Percentiles rank a stretch among this genome's conserved stretches.
Conservation (phyloP, 495 filamentous ascomycete species). For the Lasiosphaeria miniovina region DNA sequence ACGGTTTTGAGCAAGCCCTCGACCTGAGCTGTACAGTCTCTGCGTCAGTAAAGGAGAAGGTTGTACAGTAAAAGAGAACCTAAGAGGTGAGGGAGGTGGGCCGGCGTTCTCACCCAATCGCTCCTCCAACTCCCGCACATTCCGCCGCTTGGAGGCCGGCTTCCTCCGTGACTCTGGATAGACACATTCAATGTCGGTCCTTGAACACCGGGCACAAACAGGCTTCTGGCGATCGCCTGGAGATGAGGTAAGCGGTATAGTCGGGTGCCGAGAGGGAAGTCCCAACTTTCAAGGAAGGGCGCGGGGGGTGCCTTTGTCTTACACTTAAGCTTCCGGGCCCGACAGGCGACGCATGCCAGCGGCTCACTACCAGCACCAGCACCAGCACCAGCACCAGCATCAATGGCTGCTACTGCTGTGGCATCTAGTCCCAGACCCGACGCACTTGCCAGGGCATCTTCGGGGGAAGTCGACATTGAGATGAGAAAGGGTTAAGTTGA, state of each 20-base stretch:
- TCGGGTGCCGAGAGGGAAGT: not conserved
- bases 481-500: not conserved
- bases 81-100: not conserved
- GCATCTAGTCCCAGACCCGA: not conserved
- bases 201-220: slow-evolving; percentile 69
- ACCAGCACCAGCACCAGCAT: not conserved
- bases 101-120: slow-evolving; percentile 57
- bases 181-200: slow-evolving; percentile 66
- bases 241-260: slow-evolving; percentile 12
- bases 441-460: not conserved
- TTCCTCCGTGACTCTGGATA: slow-evolving; percentile 85
- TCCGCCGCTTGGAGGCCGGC: slow-evolving; percentile 82
- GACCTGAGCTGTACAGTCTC: slow-evolving; percentile 40
- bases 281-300: not conserved
- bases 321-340: slow-evolving; percentile 63
- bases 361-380: slow-evolving; percentile 22
- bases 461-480: slow-evolving; percentile 2
- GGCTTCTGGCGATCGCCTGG: slow-evolving; percentile 58
- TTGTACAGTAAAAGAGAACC: not conserved
- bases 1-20: slow-evolving; percentile 43
- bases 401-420: not conserved
- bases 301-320: slow-evolving; percentile 7
- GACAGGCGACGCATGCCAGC: slow-evolving; percentile 56
- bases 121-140: slow-evolving; percentile 82
- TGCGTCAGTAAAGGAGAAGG: slow-evolving; percentile 6